Base-by-base conservation (phyloP, 257 asterid genomes). In the Galeopsis tetrahit region DNA sequence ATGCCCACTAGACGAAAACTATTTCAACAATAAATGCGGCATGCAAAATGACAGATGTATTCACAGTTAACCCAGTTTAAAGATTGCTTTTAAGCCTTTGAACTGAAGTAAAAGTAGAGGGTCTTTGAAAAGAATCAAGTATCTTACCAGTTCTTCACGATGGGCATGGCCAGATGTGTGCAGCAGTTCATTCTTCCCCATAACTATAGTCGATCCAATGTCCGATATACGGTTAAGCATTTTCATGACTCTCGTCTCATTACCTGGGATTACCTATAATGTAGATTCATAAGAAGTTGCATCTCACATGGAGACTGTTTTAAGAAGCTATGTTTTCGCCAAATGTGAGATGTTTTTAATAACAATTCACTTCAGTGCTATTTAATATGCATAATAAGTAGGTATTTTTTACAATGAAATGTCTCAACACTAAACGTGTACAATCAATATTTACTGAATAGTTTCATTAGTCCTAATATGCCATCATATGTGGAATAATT, bases 91-190 rank as follows among this genome's bases (percentile, higher is more conserved):
- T n/a, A 14, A 70, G 13, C 36, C 52, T 55, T 44, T 11, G 36
- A 68, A 17, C 7, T 68, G 46, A 68, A 60, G 60, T 40, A 35
- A 46, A 1, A 15, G 46, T 46, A 55, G 66, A 49, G 28, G 28
- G 28, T 21, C 28, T 21, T 21, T 58, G 61, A 49, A 38, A 71
- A 38, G 52, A 75, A 77, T 63, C 48, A 63, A 68, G 76, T 59
- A 72, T 64, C 86, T 79, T 83, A 95, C 99, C 94, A 95, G 82
- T 86, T 95, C 99, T 59, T 89, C 99, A 62, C 97, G 96, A 85
- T 95, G 86, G 67, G 87, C 99, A 85, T 95, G 99, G 63, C 99
- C 99, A 72, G 99, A 95, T 71, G 98, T 85, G 75, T 92, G 98
- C 75, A 95, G 87, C 80, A 78, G 87, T 80, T 90, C 97, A 74